These are phyloP conservation scores for Lasiodiplodia hormozganensis DNA, from an alignment of 2,329 filamentous ascomycete genomes.

Conservation along the genomic window DNA sequence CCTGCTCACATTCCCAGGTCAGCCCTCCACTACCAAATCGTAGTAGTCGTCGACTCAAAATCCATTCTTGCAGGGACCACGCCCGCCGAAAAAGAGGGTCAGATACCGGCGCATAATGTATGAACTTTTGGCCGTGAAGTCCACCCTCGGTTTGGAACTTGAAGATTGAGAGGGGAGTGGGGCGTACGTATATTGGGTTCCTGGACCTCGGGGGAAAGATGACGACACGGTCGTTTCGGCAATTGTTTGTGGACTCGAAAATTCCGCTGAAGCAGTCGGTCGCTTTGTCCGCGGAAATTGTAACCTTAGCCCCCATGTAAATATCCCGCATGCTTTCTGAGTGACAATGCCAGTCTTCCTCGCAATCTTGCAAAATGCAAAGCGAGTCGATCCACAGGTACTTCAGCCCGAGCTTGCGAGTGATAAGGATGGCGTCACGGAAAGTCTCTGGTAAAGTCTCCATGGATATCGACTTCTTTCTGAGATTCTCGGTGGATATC, in stretches of 20 bases:
- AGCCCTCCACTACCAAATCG: constrained; percentile 6
- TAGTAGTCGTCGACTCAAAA: neutral
- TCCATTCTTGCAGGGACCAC: constrained; percentile 8
- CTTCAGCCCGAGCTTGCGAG: constrained; percentile 3
- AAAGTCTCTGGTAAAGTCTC: constrained; percentile 20
- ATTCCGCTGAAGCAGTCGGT: neutral
- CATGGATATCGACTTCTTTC: neutral
- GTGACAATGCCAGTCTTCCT: constrained; percentile 26
- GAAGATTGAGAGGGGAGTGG: neutral
- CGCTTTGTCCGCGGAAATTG: neutral
- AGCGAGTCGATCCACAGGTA: constrained; percentile 34
- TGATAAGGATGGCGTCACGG: constrained; percentile 28
- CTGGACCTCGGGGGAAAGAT: neutral
- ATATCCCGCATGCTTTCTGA: constrained; percentile 17
- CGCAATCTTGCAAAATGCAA: constrained; percentile 32
- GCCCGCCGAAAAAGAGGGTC: constrained; percentile 3
- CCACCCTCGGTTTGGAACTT: neutral
- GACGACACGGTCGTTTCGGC: neutral
- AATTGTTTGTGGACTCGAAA: neutral
- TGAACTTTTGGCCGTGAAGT: neutral
- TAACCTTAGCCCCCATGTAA: constrained; percentile 5
- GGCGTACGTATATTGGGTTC: neutral
- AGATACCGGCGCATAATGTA: neutral
- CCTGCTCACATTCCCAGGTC: constrained; percentile 6
- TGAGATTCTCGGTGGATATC: neutral